Conservation (phyloP, 139 green algal species). For the Coelastrella sp. region DNA sequence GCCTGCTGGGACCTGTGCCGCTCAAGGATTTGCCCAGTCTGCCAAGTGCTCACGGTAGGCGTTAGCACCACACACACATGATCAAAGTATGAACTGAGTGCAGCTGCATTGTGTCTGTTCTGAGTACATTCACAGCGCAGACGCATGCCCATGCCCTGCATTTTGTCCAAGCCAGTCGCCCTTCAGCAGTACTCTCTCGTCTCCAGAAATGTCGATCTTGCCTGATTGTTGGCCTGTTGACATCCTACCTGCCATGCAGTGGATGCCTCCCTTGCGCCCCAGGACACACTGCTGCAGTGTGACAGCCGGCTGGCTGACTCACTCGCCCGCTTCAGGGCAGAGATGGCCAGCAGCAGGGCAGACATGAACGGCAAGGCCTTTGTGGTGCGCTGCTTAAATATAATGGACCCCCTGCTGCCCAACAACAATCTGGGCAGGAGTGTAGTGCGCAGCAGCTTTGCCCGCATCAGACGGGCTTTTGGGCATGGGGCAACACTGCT, state of each 20-base stretch:
- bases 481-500: slow-evolving; percentile 53
- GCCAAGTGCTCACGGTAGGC: not conserved
- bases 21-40: slow-evolving; percentile 25
- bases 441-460: slow-evolving; percentile 84
- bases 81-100: not conserved
- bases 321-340: slow-evolving; percentile 59
- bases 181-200: not conserved
- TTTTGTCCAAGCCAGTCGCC: not conserved
- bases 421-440: slow-evolving; percentile 96
- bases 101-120: not conserved
- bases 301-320: slow-evolving; percentile 46
- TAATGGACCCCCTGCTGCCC: slow-evolving; percentile 94
- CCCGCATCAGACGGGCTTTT: slow-evolving; percentile 85
- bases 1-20: slow-evolving; percentile 76
- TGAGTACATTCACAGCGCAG: not conserved
- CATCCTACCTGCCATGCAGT: not conserved
- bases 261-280: slow-evolving; percentile 27
- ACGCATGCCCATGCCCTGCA: not conserved
- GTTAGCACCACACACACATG: not conserved
- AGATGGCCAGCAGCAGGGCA: slow-evolving; percentile 34
- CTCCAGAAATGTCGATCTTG: not conserved
- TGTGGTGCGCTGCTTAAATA: slow-evolving; percentile 80
- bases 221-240: too few relatives aligned
- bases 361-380: slow-evolving; percentile 52
- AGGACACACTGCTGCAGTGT: slow-evolving; percentile 41